Evolutionary conservation across 2,329 filamentous ascomycete genomes (phyloP), one percentile per base, ranked within the genome.

Genomic region (Botryotinia globosa): DNA sequence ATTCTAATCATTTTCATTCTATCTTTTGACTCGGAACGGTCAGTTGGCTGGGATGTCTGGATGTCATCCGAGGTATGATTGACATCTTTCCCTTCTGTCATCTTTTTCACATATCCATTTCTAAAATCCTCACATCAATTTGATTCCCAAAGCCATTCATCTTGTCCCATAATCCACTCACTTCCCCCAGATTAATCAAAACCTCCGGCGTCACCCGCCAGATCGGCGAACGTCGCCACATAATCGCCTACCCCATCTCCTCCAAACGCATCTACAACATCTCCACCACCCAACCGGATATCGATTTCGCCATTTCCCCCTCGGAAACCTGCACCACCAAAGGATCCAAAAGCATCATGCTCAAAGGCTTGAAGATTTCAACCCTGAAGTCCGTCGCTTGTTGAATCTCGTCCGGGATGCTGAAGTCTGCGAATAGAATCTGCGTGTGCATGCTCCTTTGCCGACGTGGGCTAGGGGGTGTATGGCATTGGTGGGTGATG

Each of bases 191-290:
- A 85, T 94, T 94, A 16, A 84, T 94, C 34, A 88, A 92, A 76
- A 85, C 86, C 61, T 87, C 93, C 77, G 84, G 86, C 66, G 91
- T 91, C 4, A 90, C 89, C 59, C 87, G 92, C 66, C 94, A 92
- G 92, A 91, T 94, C 68, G 92, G 92, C 44, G 89, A 90, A 79
- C 87, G 87, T 77, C 86, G 91, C 1, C 92, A 94, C 81, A 91
- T 94, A 81, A 92, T 94, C 77, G 91, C 91, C 0, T 95, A 94
- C 80, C 89, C 92, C 0, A 89, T 95, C 62, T 86, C 88, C 74
- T 87, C 85, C 78, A 89, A 92, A 78, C 85, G 84, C 58, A 86
- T 90, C 77, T 91, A 90, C 83, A 91, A 91, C 81, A 82, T 91
- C 54, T 89, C 88, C 22, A 85, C 88, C 22, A 84, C 87, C 39